These are phyloP conservation scores for Penicillium robsamsonii DNA, from an alignment of 495 filamentous ascomycete species.

Conservation along the genomic window DNA sequence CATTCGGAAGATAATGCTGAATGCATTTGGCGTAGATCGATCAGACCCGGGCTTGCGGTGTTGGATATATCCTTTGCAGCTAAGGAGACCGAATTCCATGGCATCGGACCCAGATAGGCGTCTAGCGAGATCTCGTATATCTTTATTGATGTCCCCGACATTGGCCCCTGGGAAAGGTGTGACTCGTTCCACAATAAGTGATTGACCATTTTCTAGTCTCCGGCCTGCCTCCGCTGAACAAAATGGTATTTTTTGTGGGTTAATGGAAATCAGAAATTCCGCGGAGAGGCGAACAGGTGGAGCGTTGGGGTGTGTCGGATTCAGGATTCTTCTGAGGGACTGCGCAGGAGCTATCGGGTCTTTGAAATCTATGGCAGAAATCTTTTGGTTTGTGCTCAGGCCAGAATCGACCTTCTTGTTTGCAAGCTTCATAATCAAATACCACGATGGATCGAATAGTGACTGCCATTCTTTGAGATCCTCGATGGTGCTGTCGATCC, in stretches of 20 bases:
- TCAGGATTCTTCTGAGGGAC: neutral
- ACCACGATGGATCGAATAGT: constrained; percentile 35
- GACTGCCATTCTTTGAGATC: constrained; percentile 25
- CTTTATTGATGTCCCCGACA: neutral
- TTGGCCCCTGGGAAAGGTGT: neutral
- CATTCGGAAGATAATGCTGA: constrained; percentile 20
- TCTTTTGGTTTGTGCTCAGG: neutral
- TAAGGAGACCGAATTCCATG: constrained; percentile 45
- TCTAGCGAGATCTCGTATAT: constrained; percentile 4
- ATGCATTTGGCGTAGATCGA: constrained; percentile 1
- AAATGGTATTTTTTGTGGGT: neutral
- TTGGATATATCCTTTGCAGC: constrained; percentile 39
- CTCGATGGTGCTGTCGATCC: neutral
- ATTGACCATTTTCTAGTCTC: neutral
- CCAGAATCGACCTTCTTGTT: neutral
- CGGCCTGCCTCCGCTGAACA: neutral
- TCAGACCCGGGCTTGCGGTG: neutral
- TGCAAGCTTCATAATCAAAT: constrained; percentile 23
- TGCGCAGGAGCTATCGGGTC: neutral
- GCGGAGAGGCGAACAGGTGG: neutral
- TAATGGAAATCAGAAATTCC: neutral
- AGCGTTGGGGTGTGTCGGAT: neutral
- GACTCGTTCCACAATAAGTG: neutral
- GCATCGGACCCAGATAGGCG: neutral
- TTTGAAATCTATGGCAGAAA: neutral